Evolutionary conservation across 164 flowering plant species (phyloP).

Genomic region (Berberis thunbergii): DNA sequence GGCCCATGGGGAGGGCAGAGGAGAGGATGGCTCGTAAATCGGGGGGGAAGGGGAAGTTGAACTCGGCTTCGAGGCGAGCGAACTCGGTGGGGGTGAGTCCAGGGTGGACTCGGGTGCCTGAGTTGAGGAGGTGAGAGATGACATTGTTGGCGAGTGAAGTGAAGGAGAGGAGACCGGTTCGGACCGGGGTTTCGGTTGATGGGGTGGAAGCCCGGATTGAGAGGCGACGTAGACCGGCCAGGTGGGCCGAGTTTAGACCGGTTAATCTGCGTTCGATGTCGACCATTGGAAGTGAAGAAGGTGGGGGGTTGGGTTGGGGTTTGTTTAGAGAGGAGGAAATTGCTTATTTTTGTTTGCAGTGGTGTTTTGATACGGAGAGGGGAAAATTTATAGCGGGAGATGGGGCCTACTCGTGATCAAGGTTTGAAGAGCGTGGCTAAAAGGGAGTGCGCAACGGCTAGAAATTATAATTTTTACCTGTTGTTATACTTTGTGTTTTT

Average conservation of each 20-base stretch:
- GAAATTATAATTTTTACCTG: too few species aligned
- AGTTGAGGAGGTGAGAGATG: conserved; percentile 41
- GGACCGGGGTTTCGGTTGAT: conserved; percentile 25
- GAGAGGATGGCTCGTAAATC: conserved; percentile 66
- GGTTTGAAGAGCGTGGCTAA: too few species aligned
- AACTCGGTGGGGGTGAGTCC: conserved; percentile 68
- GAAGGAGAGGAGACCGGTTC: conserved; percentile 56
- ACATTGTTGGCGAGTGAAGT: conserved; percentile 43
- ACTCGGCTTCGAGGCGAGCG: conserved; percentile 68
- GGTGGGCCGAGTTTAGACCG: conserved; percentile 61
- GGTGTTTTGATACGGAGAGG: neutral
- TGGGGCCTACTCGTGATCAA: too few species aligned
- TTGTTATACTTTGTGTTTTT: too few species aligned
- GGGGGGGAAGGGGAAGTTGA: conserved; percentile 73
- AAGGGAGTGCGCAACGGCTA: too few species aligned
- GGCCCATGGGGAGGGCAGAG: conserved; percentile 56
- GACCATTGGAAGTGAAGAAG: conserved; percentile 34
- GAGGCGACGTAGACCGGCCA: conserved; percentile 78
- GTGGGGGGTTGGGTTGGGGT: neutral
- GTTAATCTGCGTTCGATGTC: conserved; percentile 73
- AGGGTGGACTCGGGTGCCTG: conserved; percentile 39
- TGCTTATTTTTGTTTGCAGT: neutral
- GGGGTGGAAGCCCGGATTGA: conserved; percentile 66
- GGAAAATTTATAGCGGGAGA: too few species aligned
- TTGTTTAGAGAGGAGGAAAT: neutral